Evolutionary conservation across 805 yeast species (phyloP).

Genomic region (Kodamaea fukazawae): DNA sequence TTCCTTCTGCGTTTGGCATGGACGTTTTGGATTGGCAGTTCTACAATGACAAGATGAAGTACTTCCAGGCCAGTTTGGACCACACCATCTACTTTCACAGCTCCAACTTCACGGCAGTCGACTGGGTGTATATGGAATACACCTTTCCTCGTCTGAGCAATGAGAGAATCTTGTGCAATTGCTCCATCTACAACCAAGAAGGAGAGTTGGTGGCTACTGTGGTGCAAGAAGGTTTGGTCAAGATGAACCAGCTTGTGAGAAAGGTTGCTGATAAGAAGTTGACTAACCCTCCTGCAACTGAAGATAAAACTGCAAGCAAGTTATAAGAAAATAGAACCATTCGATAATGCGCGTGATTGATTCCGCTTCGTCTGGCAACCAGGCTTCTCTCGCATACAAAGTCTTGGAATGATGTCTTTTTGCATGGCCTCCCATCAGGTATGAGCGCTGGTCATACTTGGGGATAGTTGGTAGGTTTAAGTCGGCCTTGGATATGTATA

Average conservation of each 20-base stretch:
- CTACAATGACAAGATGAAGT: constrained; percentile 12
- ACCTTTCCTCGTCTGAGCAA: constrained; percentile 30
- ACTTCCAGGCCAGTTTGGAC: constrained; percentile 38
- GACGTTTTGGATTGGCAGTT: constrained; percentile 5
- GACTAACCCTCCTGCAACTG: not conserved
- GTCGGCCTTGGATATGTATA: too few relatives aligned
- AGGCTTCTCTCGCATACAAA: too few relatives aligned
- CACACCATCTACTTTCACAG: constrained; percentile 37
- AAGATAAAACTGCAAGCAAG: not conserved
- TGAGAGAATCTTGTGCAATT: constrained; percentile 31
- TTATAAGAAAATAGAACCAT: too few relatives aligned
- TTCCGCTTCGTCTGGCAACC: too few relatives aligned
- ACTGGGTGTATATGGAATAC: constrained; percentile 36
- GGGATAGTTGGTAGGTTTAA: too few relatives aligned
- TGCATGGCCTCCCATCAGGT: too few relatives aligned
- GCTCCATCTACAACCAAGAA: constrained; percentile 25
- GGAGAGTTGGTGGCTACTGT: constrained; percentile 30
- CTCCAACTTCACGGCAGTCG: constrained; percentile 31
- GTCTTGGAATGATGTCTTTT: too few relatives aligned
- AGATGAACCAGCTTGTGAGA: constrained; percentile 9
- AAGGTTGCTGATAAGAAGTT: constrained; percentile 4
- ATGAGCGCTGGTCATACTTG: too few relatives aligned
- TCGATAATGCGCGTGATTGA: too few relatives aligned
- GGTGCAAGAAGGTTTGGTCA: constrained; percentile 32
- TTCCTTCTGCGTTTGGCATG: constrained; percentile 25